Base-by-base conservation (phyloP, 768 basidiomycete species). In the Podaxis carcinomalis region DNA sequence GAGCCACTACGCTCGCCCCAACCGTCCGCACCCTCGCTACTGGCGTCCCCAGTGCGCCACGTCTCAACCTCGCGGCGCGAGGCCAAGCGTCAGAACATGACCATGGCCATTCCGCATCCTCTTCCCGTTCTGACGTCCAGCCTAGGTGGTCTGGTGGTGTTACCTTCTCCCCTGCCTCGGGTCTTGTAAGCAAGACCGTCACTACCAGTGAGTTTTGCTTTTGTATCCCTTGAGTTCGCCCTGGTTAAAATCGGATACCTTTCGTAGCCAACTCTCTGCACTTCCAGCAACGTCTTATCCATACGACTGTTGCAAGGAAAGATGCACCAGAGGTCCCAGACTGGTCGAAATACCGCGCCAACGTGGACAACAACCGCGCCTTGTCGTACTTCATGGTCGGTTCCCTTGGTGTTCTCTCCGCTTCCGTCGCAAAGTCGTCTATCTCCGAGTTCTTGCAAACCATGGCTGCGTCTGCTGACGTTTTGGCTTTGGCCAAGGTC, bases 401-500 rank as follows among this genome's bases (percentile, higher is more conserved):
- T 68, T 83, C 93, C 44, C 83, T 98, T 69, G 97, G 97, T 70
- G 83, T 97, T 69, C 84, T 99, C 74, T 88, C 93, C 64, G 97
- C 96, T 58, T 93, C 93, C 19, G 93, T 86, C 62, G 95, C 95
- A 68, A 96, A 98, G 78, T 93, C 93, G 35, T 87, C 89, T 66
- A 88, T 98, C 66, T 85, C 92, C 63, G 95, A 96, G 75, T 95
- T 98, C 78, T 81, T 99, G 63, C 85, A 89, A 70, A 95, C 93
- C 64, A 96, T 99, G 94, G 83, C 93, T 56, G 97, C 97, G 23
- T 96, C 95, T 40, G 95, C 96, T 37, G 97, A 99, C 72, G 96
- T 99, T 56, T 87, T 98, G 68, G 97, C 97, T 53, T 83, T 98
- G 66, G 97, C 97, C 63, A 98, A 98, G 80, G 93, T 98, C 63